Conservation (phyloP, 148 eudicot species). For the Talinum fruticosum region DNA sequence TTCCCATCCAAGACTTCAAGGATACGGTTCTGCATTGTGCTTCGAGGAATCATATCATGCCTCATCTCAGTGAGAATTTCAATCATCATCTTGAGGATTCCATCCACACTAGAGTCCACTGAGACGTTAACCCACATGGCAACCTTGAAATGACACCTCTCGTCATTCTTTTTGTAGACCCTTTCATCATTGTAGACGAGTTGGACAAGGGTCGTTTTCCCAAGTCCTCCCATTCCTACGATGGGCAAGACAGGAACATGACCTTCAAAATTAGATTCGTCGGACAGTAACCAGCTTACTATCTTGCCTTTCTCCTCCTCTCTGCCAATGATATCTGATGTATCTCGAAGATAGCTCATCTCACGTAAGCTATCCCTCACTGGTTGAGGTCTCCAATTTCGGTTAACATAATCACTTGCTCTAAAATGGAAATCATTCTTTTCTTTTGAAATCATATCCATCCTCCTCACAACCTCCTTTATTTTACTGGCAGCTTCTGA, state of each 20-base stretch:
- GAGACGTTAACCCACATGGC: constrained; percentile 31
- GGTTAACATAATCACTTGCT: background rate
- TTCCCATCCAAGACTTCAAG: constrained; percentile 22
- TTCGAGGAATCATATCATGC: constrained; percentile 16
- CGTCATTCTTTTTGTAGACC: constrained; percentile 12
- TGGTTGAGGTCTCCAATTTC: background rate
- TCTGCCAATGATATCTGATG: constrained; percentile 27
- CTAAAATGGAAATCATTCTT: constrained; percentile 3
- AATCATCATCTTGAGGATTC: constrained; percentile 30
- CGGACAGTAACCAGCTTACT: constrained; percentile 8
- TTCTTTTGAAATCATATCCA: constrained; percentile 5
- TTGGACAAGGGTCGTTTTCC: constrained; percentile 35
- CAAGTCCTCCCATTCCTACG: constrained; percentile 37
- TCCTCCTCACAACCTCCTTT: constrained; percentile 13
- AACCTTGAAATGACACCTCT: constrained; percentile 19
- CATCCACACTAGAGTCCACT: constrained; percentile 13
- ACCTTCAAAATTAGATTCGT: background rate
- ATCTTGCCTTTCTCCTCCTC: constrained; percentile 24
- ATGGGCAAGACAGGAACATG: constrained; percentile 24
- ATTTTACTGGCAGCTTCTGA: background rate
- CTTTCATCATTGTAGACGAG: constrained; percentile 23
- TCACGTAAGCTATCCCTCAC: background rate
- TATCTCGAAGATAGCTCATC: background rate
- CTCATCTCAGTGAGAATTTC: constrained; percentile 29
- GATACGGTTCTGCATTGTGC: constrained; percentile 15